Evolutionary conservation across 2,329 filamentous ascomycete species (phyloP), one percentile per base, ranked within the genome.

Genomic region (Fusarium dimerum): DNA sequence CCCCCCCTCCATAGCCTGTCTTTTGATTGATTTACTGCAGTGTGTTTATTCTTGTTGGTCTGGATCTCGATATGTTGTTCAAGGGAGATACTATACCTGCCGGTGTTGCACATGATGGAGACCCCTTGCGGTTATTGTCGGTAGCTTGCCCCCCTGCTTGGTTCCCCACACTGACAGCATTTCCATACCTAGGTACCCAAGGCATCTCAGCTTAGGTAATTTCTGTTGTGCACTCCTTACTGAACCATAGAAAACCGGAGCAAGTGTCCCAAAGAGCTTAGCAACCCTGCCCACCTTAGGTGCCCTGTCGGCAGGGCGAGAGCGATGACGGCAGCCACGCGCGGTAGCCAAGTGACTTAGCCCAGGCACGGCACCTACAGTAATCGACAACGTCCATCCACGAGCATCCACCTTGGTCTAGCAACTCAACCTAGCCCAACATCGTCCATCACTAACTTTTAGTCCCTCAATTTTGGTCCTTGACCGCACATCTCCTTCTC

Each of bases 291-390:
- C 20, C 20, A 40, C 18, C 36, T 49, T 49, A 26, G 20, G 20
- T 26, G 7, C n/a, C n/a, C n/a, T n/a, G 20, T 26, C 4, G 20
- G 20, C 20, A 26, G 20, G 20, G 20, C 45, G 54, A 65, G 65
- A 62, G 64, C 62, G 32, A 36, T 36, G 32, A 36, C 32, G 32
- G 32, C 13, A 36, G 63, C 62, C 57, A 63, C 59, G 59, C 55
- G 60, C 60, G 52, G 56, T 51, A 47, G 55, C 47, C 52, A 59
- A 50, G 45, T 54, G 52, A 53, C 40, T 59, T 45, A 56, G 51
- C 51, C 20, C 48, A 64, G 51, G 59, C 49, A 57, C 59, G 52
- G 52, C 48, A 56, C 54, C 51, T 62, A n/a, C n/a, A n/a, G n/a
- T n/a, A 26, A 26, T 26, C 20, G 20, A 26, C 20, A 26, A 26